Base-by-base conservation (phyloP, 129 eudicot genomes). In the Deinandra increscens region DNA sequence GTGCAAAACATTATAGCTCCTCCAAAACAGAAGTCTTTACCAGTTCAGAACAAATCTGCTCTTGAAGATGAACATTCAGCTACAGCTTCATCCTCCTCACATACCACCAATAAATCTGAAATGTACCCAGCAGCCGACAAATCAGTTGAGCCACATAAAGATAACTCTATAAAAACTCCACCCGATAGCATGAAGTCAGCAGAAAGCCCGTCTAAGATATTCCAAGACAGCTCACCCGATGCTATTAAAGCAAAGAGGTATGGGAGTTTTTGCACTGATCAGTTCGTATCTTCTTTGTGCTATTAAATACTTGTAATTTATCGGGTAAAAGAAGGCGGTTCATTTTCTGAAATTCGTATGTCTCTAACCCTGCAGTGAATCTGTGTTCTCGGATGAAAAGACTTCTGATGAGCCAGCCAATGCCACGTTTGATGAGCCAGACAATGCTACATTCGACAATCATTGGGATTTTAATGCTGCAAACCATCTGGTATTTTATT, bases 1-100 rank as follows among this genome's bases (percentile, higher is more conserved):
- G 97, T 91, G 74, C 80, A 88, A 77, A 92, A 86, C 71, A 81
- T 84, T 60, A 58, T 84, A 59, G 98, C 96, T 46, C 98, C 88
- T 80, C 91, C 96, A 5, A 82, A 86, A 78, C 72, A 78, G 42
- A 88, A 88, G 78, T 53, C 85, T 59, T 73, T 78, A 12, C 69
- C 83, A 59, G 50, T 84, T 68, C 54, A 63, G 60, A 86, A 73
- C 49, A 82, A 82, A 55, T 74, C 70, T 46, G 20, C 80, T 56
- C 51, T 75, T 18, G 7, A 38, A 41, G 79, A 77, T 48, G 84
- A 73, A 54, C 64, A 41, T 55, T 64, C 43, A 7, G 38, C 68
- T 68, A 74, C 44, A 3, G 75, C 65, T n/a, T 69, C 84, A 71
- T 66, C 85, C 49, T 65, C 80, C 55, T 72, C 81, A 31, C 62